A percentile compares a stretch with the other conserved stretches of the same genome.
These are phyloP conservation scores for Hypoxylon sp. DNA, from an alignment of 2,329 filamentous ascomycete genomes.

Conservation along the genomic window DNA sequence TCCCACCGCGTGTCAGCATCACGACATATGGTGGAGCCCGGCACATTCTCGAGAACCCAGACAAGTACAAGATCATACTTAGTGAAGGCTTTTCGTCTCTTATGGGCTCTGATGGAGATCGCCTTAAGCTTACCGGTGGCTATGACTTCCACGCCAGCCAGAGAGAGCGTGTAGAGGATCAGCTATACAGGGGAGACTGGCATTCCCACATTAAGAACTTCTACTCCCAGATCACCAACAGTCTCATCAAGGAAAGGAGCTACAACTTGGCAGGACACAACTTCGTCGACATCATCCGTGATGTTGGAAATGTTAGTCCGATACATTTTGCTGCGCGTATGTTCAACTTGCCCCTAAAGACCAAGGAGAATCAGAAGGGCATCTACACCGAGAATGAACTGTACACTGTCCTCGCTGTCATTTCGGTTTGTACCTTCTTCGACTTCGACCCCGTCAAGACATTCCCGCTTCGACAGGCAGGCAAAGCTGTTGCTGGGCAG, in stretches of 20 bases:
- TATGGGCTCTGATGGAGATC: constrained; percentile 62
- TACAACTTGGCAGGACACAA: constrained; percentile 67
- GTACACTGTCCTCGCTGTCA: constrained; percentile 69
- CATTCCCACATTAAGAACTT: constrained; percentile 70
- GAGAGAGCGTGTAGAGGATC: constrained; percentile 61
- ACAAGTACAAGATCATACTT: constrained; percentile 72
- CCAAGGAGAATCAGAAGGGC: constrained; percentile 65
- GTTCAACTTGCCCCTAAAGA: constrained; percentile 75
- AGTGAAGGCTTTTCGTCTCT: constrained; percentile 69
- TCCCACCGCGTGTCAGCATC: constrained; percentile 62
- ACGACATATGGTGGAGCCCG: constrained; percentile 68
- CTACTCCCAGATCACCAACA: constrained; percentile 68
- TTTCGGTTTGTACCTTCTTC: constrained; percentile 73
- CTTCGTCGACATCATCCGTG: constrained; percentile 76
- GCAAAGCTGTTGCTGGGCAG: constrained; percentile 64
- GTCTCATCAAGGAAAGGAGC: constrained; percentile 70
- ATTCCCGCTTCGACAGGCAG: constrained; percentile 69
- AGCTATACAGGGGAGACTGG: constrained; percentile 71
- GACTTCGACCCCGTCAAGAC: constrained; percentile 72
- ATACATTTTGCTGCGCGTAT: constrained; percentile 69
- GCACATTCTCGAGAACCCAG: constrained; percentile 66
- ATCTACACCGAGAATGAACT: constrained; percentile 64
- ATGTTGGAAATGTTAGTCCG: constrained; percentile 73
- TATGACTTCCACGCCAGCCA: constrained; percentile 58
- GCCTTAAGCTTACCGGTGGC: constrained; percentile 66